A percentile compares a stretch with the other conserved stretches of the same genome.
These are phyloP conservation scores for Pseudogymnoascus sp. DNA, from an alignment of 2,329 filamentous ascomycete genomes.

Conservation along the genomic window DNA sequence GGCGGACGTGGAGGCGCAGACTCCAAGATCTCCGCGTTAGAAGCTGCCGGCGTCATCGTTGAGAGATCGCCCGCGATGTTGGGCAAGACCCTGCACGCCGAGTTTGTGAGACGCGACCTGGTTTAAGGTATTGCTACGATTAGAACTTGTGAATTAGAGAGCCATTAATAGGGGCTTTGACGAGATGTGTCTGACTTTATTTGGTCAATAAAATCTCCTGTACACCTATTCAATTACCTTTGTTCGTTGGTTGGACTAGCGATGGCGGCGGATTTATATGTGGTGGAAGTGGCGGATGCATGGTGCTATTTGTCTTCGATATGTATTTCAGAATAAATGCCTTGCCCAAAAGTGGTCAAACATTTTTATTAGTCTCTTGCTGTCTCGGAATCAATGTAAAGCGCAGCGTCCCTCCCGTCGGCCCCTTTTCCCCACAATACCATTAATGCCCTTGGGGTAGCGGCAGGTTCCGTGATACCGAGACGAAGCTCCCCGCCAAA, in stretches of 20 bases:
- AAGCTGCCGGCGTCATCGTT: slow-evolving; percentile 88
- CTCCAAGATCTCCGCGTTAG: slow-evolving; percentile 93
- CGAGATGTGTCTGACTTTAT: slow-evolving; percentile 25
- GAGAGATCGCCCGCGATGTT: slow-evolving; percentile 88
- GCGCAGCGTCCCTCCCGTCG: not conserved
- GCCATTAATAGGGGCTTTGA: slow-evolving; percentile 22
- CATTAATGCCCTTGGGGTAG: not conserved
- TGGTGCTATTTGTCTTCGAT: slow-evolving; percentile 6
- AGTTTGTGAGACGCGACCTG: slow-evolving; percentile 94
- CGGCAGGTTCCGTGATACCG: slow-evolving; percentile 5
- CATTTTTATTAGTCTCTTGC: not conserved
- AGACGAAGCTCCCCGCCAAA: slow-evolving; percentile 9
- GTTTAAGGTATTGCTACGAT: slow-evolving; percentile 49
- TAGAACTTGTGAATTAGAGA: slow-evolving; percentile 22
- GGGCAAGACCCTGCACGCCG: slow-evolving; percentile 86
- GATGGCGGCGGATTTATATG: not conserved
- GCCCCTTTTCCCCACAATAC: not conserved
- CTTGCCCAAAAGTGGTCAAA: not conserved
- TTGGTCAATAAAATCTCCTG: slow-evolving; percentile 28
- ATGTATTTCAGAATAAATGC: slow-evolving; percentile 5
- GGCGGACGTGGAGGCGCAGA: slow-evolving; percentile 97
- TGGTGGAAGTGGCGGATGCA: not conserved
- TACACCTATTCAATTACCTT: slow-evolving; percentile 29
- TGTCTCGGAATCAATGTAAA: not conserved
- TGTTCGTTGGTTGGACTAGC: slow-evolving; percentile 5